Percentiles rank a stretch among this genome's conserved stretches.
These are phyloP conservation scores for Boletus rubescentipes DNA, from an alignment of 768 basidiomycete species.

Conservation along the genomic window DNA sequence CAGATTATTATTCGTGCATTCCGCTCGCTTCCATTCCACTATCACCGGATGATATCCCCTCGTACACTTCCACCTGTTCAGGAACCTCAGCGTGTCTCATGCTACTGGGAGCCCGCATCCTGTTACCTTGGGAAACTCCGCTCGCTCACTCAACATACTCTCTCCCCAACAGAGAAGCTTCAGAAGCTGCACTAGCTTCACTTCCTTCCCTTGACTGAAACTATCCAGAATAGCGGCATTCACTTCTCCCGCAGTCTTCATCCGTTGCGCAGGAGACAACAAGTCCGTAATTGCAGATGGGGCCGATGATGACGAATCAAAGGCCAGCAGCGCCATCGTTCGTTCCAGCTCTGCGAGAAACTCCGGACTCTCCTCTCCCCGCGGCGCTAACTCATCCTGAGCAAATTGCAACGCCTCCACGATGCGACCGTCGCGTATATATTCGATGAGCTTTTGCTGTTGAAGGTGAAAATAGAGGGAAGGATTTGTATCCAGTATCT, in stretches of 20 bases:
- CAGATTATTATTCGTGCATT: constrained; percentile 25
- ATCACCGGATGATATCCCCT: constrained; percentile 17
- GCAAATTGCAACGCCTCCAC: constrained; percentile 86
- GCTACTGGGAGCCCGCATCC: constrained; percentile 6
- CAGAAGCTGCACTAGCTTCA: constrained; percentile 81
- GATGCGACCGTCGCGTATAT: constrained; percentile 80
- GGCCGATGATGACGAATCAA: constrained; percentile 55
- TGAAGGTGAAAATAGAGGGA: constrained; percentile 93
- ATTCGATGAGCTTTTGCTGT: constrained; percentile 94
- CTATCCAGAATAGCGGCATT: constrained; percentile 95
- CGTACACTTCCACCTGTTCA: constrained; percentile 33
- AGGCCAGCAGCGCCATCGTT: constrained; percentile 91
- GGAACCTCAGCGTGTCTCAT: constrained; percentile 24
- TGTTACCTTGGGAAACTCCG: constrained; percentile 76
- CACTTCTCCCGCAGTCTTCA: constrained; percentile 94
- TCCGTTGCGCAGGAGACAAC: constrained; percentile 80
- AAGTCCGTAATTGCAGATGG: constrained; percentile 73
- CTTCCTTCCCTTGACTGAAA: constrained; percentile 88
- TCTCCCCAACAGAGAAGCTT: constrained; percentile 90
- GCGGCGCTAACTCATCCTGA: constrained; percentile 89
- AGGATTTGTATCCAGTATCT: constrained; percentile 97
- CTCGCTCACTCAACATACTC: constrained; percentile 68
- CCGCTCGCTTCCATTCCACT: constrained; percentile 15
- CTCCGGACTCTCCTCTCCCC: constrained; percentile 93
- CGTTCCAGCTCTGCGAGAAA: constrained; percentile 90